Conservation (phyloP, 2,329 filamentous ascomycete species). For the Aaosphaeria pasadenensis region DNA sequence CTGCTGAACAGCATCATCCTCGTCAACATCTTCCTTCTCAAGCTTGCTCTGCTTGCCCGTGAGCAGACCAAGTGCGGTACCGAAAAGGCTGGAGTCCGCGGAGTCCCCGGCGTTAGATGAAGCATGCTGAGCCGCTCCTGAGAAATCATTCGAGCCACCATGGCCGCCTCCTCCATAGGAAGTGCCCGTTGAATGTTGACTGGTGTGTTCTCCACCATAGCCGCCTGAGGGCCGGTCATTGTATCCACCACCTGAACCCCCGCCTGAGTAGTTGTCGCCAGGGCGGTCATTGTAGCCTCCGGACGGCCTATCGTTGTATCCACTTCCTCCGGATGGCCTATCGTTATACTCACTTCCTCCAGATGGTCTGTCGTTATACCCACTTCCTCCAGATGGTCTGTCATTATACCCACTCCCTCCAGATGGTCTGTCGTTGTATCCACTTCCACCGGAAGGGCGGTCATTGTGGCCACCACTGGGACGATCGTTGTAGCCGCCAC, state of each 20-base stretch:
- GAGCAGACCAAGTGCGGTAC: conserved; percentile 54
- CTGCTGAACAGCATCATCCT: conserved; percentile 65
- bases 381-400: conserved; percentile 5
- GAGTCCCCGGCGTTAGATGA: conserved; percentile 50
- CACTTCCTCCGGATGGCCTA: conserved; percentile 7
- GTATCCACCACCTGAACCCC: conserved; percentile 6
- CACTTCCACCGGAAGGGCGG: conserved; percentile 6
- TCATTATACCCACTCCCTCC: conserved; percentile 1
- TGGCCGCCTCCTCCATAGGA: conserved; percentile 39
- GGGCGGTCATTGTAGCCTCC: conserved; percentile 9
- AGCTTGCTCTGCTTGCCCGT: conserved; percentile 51
- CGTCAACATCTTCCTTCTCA: conserved; percentile 55
- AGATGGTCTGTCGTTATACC: conserved; percentile 8
- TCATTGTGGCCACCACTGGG: conserved; percentile 13
- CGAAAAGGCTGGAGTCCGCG: conserved; percentile 55
- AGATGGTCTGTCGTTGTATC: conserved; percentile 3
- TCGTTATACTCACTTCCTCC: conserved; percentile 14
- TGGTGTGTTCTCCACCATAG: conserved; percentile 19
- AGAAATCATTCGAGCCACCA: conserved; percentile 50
- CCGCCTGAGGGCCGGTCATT: conserved; percentile 14
- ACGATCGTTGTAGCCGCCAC: conserved; percentile 6
- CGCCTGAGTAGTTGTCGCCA: conserved; percentile 16
- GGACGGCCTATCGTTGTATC: conserved; percentile 20
- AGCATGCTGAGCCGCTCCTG: conserved; percentile 55
- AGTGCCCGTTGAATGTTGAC: conserved; percentile 40